Evolutionary conservation across 192 early-diverging fungal genomes (phyloP).

Genomic region (Umbelopsis sp.): DNA sequence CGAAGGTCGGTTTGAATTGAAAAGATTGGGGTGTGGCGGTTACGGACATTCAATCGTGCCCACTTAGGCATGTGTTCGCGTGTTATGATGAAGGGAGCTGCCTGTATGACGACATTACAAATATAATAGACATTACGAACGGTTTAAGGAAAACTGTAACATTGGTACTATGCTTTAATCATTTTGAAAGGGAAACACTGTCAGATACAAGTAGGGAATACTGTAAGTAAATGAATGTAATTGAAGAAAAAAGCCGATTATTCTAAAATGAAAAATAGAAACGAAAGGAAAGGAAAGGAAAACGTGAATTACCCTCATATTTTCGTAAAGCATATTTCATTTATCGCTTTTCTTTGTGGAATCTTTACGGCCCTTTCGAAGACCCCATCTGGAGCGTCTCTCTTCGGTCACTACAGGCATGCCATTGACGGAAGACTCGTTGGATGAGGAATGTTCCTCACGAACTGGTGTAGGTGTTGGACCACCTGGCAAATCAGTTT

Average conservation of each 20-base stretch:
- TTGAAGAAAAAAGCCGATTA: too few relatives aligned
- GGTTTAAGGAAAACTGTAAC: too few relatives aligned
- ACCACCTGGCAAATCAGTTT: not conserved
- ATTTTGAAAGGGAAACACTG: not conserved
- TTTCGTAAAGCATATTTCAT: not conserved
- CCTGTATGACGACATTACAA: too few relatives aligned
- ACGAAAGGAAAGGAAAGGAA: not conserved
- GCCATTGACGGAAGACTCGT: not conserved
- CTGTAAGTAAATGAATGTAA: too few relatives aligned
- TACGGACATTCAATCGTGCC: too few relatives aligned
- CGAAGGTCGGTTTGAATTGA: too few relatives aligned
- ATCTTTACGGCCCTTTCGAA: not conserved
- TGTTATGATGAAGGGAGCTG: too few relatives aligned
- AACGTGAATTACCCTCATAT: not conserved
- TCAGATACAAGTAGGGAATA: not conserved
- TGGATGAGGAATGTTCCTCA: not conserved
- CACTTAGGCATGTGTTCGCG: too few relatives aligned
- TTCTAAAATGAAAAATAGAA: too few relatives aligned
- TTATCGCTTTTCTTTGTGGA: conserved; percentile 14
- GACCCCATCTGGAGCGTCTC: not conserved
- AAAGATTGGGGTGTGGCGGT: too few relatives aligned
- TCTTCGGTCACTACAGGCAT: not conserved
- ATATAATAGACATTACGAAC: too few relatives aligned
- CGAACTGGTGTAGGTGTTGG: not conserved
- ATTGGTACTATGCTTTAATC: too few relatives aligned